Evolutionary conservation across 2,329 filamentous ascomycete species (phyloP), one percentile per base, ranked within the genome.

Genomic region (Curvularia sp.): DNA sequence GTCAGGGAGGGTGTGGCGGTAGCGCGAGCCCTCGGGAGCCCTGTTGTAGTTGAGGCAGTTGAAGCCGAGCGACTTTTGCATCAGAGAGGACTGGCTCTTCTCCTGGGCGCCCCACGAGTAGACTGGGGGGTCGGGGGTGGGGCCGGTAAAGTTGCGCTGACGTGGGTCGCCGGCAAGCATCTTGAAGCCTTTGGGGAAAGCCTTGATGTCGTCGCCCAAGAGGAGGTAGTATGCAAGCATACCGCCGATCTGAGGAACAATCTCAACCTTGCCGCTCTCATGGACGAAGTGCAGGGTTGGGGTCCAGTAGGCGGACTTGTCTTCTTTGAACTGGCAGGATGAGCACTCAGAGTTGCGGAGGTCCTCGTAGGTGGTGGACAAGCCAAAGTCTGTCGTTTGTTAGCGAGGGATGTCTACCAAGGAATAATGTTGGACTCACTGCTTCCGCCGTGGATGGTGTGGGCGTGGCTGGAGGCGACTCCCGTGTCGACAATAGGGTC

Each of bases 41-140:
- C 68, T 69, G 23, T 78, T 81, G 74, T 97, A 97, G 85, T 98
- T 89, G 60, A 99, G 80, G 79, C 95, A 98, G 83, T 98, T 98
- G 85, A 97, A 97, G 3, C 95, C 94, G 27, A 97, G 69, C 9
- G 93, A 92, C 61, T 93, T 92, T 81, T 96, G 90, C 49, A 80
- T 80, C 36, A 97, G 84, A 51, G 88, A 85, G 15, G 78, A 76
- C 80, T 96, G 93, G 10, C 88, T 89, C 69, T 86, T 84, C 59
- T 89, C 85, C 5, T 87, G 80, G 3, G 53, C 55, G 4, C 78
- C 73, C 93, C 93, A 97, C 23, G 78, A 63, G 12, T 91, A 92
- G 78, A 92, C 91, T 23, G 86, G 84, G 38, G 86, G 81, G 66
- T 86, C 86, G 2, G 88, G 88, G 62, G 91, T 84, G 0, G 88